A percentile compares a stretch with the other conserved stretches of the same genome.
phyloP scores from a whole-genome alignment of 306 rosid species.

The Vigna mungo region DNA sequence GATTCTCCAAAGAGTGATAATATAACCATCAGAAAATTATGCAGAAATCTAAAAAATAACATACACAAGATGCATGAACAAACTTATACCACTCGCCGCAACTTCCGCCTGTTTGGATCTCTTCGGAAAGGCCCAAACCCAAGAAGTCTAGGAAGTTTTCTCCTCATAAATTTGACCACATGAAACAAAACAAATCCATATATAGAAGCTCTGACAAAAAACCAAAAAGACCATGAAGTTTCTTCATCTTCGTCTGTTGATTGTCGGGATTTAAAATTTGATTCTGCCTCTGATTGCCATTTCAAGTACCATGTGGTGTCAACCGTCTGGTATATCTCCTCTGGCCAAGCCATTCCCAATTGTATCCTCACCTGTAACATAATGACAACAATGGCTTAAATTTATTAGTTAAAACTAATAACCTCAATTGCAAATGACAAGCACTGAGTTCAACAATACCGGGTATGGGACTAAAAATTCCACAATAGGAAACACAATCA shows the following conservation, averaged over 20 bases:
- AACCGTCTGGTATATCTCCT: slow-evolving; percentile 75
- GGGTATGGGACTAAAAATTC: slow-evolving; percentile 78
- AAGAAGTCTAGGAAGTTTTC: slow-evolving; percentile 64
- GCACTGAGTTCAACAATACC: slow-evolving; percentile 59
- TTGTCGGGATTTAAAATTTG: slow-evolving; percentile 58
- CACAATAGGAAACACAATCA: slow-evolving; percentile 72
- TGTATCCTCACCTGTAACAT: slow-evolving; percentile 67
- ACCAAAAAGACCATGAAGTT: slow-evolving; percentile 62
- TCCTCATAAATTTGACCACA: slow-evolving; percentile 58
- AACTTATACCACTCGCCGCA: slow-evolving; percentile 74
- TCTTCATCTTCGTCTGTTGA: slow-evolving; percentile 44
- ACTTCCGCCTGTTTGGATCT: slow-evolving; percentile 71
- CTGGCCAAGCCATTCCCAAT: slow-evolving; percentile 97
- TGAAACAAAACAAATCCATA: slow-evolving; percentile 68
- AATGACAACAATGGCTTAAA: slow-evolving; percentile 41
- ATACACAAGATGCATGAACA: slow-evolving; percentile 36
- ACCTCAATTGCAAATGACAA: slow-evolving; percentile 39
- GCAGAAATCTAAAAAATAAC: slow-evolving; percentile 26
- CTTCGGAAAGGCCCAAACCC: slow-evolving; percentile 85
- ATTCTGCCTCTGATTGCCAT: slow-evolving; percentile 91
- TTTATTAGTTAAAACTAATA: slow-evolving; percentile 27
- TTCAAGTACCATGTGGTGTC: slow-evolving; percentile 83
- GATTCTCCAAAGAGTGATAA: slow-evolving; percentile 12
- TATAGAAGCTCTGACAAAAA: slow-evolving; percentile 62
- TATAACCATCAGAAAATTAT: slow-evolving; percentile 19